phyloP scores from a whole-genome alignment of 345 rosid genomes.

The Dimocarpus longan region DNA sequence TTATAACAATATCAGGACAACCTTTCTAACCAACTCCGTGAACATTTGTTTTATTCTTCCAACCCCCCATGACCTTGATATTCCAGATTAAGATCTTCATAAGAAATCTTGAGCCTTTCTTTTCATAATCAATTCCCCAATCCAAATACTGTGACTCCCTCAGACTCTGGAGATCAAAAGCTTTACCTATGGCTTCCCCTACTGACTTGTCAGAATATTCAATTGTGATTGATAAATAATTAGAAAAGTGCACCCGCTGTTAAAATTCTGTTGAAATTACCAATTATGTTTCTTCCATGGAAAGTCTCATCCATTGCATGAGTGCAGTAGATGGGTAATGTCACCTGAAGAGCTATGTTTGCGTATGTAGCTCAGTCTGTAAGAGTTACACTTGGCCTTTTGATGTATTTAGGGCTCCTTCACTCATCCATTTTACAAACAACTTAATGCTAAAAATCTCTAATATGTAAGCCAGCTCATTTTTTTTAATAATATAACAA shows the following conservation, averaged over 20 bases:
- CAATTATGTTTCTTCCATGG: not conserved
- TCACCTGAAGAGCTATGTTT: not conserved
- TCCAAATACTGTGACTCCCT: not conserved
- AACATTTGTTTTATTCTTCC: too few species aligned
- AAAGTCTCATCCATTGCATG: not conserved
- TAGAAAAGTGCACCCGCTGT: not conserved
- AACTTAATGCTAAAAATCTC: too few species aligned
- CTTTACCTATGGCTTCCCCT: too few species aligned
- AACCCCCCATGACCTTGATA: too few species aligned
- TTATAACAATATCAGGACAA: too few species aligned
- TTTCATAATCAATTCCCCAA: too few species aligned
- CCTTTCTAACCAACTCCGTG: too few species aligned
- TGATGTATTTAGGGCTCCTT: not conserved
- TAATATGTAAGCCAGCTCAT: not conserved
- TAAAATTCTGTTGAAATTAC: not conserved
- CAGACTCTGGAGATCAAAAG: not conserved
- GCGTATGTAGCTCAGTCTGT: not conserved
- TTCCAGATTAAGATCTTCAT: too few species aligned
- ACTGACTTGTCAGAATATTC: not conserved
- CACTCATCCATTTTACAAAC: not conserved
- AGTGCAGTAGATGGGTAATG: not conserved
- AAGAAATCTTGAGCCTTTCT: too few species aligned
- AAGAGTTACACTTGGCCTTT: not conserved
- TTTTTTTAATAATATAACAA: not conserved
- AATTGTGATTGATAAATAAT: not conserved